Base-by-base conservation (phyloP, 805 yeast species). In the Dipodascopsis tothii region DNA sequence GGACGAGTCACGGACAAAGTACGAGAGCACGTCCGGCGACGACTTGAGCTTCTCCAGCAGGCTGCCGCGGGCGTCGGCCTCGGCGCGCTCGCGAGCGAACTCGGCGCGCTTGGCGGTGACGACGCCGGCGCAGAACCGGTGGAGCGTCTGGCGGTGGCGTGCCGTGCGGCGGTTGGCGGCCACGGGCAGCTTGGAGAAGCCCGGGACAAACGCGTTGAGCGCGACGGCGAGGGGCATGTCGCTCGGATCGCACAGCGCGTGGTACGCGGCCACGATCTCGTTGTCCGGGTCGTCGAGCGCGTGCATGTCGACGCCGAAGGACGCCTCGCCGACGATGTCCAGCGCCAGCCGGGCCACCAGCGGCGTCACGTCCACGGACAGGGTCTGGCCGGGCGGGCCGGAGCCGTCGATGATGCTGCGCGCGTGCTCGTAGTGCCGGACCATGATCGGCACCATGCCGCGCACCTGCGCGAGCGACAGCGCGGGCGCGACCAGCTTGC, bases 401-500 rank as follows among this genome's bases (percentile, higher is more conserved):
- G 14, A 25, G 9, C 14, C 30, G 14, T 9, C 9, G 30, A 25
- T 9, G 9, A 43, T 20, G 7, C 27, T 25, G n/a, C 33, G 28
- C n/a, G 46, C 17, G 21, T 48, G 34, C 19, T 23, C 32, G 3
- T 48, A 34, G 36, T 49, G 46, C 5, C 33, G 35, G 5, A 42
- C 36, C 22, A 49, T 46, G 6, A 41, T 19, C 5, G 53, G 53
- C 3, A 41, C 50, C 18, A 49, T 39, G 1, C 43, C 35, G 20
- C 41, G 42, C 7, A 43, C 21, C 21, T 43, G 40, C 5, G 37
- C 36, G 33, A 21, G 41, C 14, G 48, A 20, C 30, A 49, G 46
- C 25, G 45, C 53, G 1, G 53, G 53, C 48, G 43, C 43, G 5
- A 49, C 41, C 20, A 43, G 22, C 23, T 43, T 45, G 7, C 53